Conservation (phyloP, 768 basidiomycete species). For the Rhodotorula paludigena region DNA sequence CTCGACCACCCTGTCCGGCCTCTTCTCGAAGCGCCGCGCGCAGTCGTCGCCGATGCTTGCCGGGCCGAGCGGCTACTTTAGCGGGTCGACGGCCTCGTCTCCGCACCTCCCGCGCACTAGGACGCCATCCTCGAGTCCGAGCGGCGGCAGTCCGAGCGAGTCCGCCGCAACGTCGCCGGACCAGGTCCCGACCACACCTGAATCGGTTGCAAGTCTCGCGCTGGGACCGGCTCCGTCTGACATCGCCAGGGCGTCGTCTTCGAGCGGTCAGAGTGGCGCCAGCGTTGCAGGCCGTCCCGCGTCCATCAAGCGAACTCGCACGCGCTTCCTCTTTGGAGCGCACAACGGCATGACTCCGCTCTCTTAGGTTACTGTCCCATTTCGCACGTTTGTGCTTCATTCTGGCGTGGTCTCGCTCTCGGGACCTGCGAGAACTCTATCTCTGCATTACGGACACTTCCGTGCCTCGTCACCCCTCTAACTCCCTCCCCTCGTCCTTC, state of each 20-base stretch:
- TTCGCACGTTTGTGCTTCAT: no score
- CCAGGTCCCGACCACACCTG: conserved; percentile 3
- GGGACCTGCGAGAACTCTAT: no score
- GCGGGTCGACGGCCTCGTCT: conserved; percentile 1
- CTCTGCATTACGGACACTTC: no score
- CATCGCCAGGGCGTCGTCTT: background rate
- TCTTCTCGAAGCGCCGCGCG: conserved; percentile 21
- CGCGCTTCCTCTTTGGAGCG: conserved; percentile 7
- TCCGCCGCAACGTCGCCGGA: background rate
- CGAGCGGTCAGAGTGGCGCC: no score
- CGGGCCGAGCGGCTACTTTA: conserved; percentile 9
- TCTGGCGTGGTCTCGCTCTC: no score
- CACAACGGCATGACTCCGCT: conserved; percentile 21
- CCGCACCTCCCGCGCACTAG: conserved; percentile 11
- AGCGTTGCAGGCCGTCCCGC: no score
- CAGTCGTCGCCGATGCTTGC: conserved; percentile 18
- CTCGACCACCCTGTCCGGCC: conserved; percentile 19
- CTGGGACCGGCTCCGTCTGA: background rate
- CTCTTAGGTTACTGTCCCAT: background rate
- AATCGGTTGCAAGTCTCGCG: background rate
- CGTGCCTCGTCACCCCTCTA: no score
- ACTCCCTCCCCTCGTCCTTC: no score
- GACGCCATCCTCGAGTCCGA: background rate
- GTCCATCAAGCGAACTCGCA: conserved; percentile 1
- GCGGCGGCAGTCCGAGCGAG: background rate